A percentile compares a stretch with the other conserved stretches of the same genome.
Evolutionary conservation across 202 grass and related monocot genomes (phyloP).

Genomic region (Cymbopogon flexuosus): DNA sequence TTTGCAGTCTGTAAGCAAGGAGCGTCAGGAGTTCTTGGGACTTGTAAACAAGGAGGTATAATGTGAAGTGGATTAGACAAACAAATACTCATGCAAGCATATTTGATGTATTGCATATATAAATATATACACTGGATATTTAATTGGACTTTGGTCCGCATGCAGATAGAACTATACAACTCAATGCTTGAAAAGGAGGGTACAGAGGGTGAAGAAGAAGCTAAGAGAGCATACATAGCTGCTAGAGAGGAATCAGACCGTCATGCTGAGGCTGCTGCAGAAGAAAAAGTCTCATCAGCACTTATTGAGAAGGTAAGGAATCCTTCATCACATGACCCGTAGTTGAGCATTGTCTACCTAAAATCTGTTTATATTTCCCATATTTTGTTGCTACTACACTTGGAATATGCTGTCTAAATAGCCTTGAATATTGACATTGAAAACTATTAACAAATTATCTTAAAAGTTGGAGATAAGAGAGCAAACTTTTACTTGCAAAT

Average conservation of each 20-base stretch:
- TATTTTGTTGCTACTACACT: slow-evolving; percentile 13
- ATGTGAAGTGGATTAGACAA: slow-evolving; percentile 16
- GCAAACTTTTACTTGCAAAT: slow-evolving; percentile 12
- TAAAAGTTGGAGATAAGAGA: not conserved
- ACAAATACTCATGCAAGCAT: not conserved
- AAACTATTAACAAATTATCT: not conserved
- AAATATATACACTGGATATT: slow-evolving; percentile 1
- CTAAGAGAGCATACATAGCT: slow-evolving; percentile 79
- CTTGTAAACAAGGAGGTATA: slow-evolving; percentile 96
- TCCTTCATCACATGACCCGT: slow-evolving; percentile 7
- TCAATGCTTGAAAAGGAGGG: slow-evolving; percentile 86
- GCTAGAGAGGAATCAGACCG: slow-evolving; percentile 68
- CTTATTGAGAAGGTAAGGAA: slow-evolving; percentile 81
- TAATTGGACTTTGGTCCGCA: slow-evolving; percentile 22
- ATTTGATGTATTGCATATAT: slow-evolving; percentile 22
- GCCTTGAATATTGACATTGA: not conserved
- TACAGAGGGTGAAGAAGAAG: slow-evolving; percentile 90
- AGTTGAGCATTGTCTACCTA: not conserved
- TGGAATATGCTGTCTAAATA: not conserved
- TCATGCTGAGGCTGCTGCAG: slow-evolving; percentile 47
- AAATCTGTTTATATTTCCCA: slow-evolving; percentile 18
- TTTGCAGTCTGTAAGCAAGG: slow-evolving; percentile 95
- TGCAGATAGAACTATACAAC: slow-evolving; percentile 97
- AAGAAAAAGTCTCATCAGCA: slow-evolving; percentile 66
- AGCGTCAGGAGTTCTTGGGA: slow-evolving; percentile 86